Percentiles rank a stretch among this genome's conserved stretches.
These are phyloP conservation scores for Trichosanthes cucumerina DNA, from an alignment of 306 rosid genomes.

Conservation along the genomic window DNA sequence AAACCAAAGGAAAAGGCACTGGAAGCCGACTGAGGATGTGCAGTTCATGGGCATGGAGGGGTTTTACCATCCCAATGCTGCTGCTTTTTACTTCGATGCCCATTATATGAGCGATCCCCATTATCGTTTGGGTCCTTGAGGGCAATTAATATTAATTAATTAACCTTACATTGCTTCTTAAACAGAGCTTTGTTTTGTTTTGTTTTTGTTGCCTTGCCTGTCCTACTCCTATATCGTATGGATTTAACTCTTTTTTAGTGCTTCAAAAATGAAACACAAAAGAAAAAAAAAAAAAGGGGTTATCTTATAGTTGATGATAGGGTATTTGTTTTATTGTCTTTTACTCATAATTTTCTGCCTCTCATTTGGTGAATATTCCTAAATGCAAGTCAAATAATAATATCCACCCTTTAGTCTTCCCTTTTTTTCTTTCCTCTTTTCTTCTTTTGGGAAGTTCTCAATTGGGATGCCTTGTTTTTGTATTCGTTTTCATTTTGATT, in stretches of 20 bases:
- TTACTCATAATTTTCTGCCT: not conserved
- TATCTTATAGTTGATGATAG: not conserved
- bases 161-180: not conserved
- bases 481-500: not conserved
- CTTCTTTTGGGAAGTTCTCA: not conserved
- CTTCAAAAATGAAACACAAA: not conserved
- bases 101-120: slow-evolving; percentile 62
- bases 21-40: slow-evolving; percentile 99
- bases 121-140: slow-evolving; percentile 80
- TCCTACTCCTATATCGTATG: not conserved
- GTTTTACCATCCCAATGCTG: slow-evolving; percentile 52
- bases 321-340: not conserved
- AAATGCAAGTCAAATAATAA: not conserved
- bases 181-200: not conserved
- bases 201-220: not conserved
- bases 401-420: not conserved
- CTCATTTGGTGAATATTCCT: not conserved
- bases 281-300: not conserved
- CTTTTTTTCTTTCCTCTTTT: too few relatives aligned
- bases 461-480: not conserved
- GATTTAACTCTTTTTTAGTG: not conserved
- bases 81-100: slow-evolving; percentile 68
- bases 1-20: slow-evolving; percentile 94
- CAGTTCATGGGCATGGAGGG: slow-evolving; percentile 98
- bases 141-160: too few relatives aligned